Conservation (phyloP, 108 stramenopile genomes). For the Phaeodactylum tricornutum region DNA sequence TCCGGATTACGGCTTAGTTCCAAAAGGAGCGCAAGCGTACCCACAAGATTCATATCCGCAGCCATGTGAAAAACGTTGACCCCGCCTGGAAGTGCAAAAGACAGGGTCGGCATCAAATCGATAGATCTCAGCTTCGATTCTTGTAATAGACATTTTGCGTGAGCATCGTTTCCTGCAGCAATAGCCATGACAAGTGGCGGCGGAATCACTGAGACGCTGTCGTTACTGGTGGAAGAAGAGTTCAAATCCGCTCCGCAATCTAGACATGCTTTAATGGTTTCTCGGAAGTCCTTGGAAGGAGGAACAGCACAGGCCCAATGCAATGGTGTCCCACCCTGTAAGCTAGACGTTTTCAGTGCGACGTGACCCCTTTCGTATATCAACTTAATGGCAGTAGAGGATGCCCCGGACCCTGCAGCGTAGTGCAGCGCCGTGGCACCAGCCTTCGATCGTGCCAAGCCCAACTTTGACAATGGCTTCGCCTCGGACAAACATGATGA, state of each 20-base stretch:
- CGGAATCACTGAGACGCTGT: neutral
- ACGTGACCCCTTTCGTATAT: conserved; percentile 11
- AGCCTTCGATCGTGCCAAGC: conserved; percentile 17
- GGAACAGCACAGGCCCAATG: conserved; percentile 22
- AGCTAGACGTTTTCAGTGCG: conserved; percentile 7
- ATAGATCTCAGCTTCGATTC: neutral
- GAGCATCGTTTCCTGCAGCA: conserved; percentile 9
- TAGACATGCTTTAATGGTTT: conserved; percentile 17
- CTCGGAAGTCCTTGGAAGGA: neutral
- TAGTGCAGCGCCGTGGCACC: conserved; percentile 34
- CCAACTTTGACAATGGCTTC: conserved; percentile 6
- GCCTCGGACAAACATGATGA: too few relatives aligned
- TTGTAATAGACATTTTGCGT: conserved; percentile 9
- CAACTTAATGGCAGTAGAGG: conserved; percentile 1
- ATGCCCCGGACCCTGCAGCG: conserved; percentile 22
- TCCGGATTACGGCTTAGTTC: neutral
- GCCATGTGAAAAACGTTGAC: conserved; percentile 17
- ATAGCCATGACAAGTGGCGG: conserved; percentile 15
- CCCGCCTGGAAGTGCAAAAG: conserved; percentile 1
- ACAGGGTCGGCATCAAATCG: neutral
- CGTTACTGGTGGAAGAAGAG: neutral
- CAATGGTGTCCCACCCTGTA: conserved; percentile 23
- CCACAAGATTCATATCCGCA: conserved; percentile 17
- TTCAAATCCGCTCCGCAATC: conserved; percentile 19
- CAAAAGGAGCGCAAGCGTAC: conserved; percentile 9